Conservation (phyloP, 768 basidiomycete species). For the Mycena metata region DNA sequence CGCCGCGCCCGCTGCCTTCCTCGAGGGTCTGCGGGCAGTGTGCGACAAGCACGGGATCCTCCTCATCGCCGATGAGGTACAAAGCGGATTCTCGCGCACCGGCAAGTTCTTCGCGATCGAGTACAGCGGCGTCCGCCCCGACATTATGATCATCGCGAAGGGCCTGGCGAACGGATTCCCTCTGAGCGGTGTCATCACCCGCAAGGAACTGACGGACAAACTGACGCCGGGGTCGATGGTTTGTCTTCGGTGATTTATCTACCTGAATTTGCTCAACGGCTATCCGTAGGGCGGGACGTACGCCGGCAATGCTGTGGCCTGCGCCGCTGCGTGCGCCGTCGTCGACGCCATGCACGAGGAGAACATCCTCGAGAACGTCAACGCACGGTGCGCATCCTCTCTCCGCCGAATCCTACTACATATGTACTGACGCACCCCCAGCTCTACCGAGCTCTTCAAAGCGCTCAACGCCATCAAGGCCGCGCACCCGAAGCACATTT, state of each 20-base stretch:
- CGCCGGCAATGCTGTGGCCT: conserved; percentile 92
- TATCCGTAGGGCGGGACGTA: conserved; percentile 82
- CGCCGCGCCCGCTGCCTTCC: conserved; percentile 83
- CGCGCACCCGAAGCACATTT: conserved; percentile 69
- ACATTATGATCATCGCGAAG: conserved; percentile 93
- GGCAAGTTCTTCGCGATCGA: conserved; percentile 88
- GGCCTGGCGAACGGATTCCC: conserved; percentile 96
- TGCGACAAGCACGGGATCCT: conserved; percentile 91
- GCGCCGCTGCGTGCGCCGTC: conserved; percentile 91
- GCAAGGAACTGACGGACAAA: conserved; percentile 85
- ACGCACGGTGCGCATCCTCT: conserved; percentile 63
- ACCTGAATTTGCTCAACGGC: conserved; percentile 25
- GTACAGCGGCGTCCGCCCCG: conserved; percentile 87
- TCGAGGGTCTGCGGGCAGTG: conserved; percentile 83
- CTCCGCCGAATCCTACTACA: background rate
- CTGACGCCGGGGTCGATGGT: conserved; percentile 87
- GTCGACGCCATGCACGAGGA: conserved; percentile 84
- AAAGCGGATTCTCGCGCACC: conserved; percentile 91
- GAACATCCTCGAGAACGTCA: conserved; percentile 85
- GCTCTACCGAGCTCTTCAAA: conserved; percentile 79
- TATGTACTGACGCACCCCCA: conserved; percentile 43
- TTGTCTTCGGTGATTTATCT: conserved; percentile 28
- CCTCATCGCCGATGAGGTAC: conserved; percentile 89
- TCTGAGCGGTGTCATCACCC: conserved; percentile 85
- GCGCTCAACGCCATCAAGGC: conserved; percentile 70